Base-by-base conservation (phyloP, 495 filamentous ascomycete species). In the Hyaloscypha variabilis region DNA sequence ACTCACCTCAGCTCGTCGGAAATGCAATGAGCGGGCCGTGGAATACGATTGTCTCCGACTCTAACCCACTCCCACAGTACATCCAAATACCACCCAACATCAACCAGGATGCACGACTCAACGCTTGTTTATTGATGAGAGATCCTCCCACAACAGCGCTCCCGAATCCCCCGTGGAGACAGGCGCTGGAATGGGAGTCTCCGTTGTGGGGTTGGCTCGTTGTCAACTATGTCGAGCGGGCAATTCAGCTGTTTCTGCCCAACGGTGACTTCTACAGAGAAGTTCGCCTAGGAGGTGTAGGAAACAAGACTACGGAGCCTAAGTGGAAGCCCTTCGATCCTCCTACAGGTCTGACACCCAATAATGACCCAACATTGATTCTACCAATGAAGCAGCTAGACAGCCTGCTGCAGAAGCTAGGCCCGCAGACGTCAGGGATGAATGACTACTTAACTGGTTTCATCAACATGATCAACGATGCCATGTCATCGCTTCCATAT, bases 141-240 rank as follows among this genome's bases (percentile, higher is more conserved):
- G 25, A 31, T 19, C 2, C 17, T 34, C 8, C 19, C 28, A 57
- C 14, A 6, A 6, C 25, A 21, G 17, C 23, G n/a, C n/a, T n/a
- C 39, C 3, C 11, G 8, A 10, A 23, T 49, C n/a, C 8, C 4
- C 24, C 3, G 26, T 79, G 75, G 77, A 61, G 64, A 10, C 60
- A 67, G 1, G 36, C 65, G 6, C 46, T 60, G 0, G 79, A 84
- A 25, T 80, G 73, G 73, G 83, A 85, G 54, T 77, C 76, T 49
- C 84, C 61, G 6, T 82, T 23, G 74, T 86, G 77, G 77, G 84
- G 85, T 1, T 87, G 84, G 83, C 36, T 86, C 0, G 70, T 87
- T 0, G 63, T 78, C 63, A 87, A 87, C 74, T 85, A 78, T 65
- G 74, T 67, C 54, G 75, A 86, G 65, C 57, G 67, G 26, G 79